These are phyloP conservation scores for Clavaria fumosa DNA, from an alignment of 768 basidiomycete genomes.

Conservation along the genomic window DNA sequence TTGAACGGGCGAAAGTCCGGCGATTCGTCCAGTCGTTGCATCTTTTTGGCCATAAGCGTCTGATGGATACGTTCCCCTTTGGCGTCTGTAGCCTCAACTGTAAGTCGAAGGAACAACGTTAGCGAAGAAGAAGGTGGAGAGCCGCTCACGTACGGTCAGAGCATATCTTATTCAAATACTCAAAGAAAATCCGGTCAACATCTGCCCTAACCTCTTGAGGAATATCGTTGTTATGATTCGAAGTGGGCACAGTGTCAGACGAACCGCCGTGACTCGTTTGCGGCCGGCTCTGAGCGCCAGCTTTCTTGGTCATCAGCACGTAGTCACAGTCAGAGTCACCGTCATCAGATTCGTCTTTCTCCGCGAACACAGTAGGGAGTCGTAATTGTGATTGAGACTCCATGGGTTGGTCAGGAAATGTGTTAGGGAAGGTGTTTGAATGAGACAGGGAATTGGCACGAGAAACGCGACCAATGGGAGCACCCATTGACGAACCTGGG, in stretches of 20 bases:
- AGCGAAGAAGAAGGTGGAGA: conserved; percentile 6
- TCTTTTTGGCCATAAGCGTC: conserved; percentile 97
- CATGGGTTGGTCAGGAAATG: no score
- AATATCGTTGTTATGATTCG: conserved; percentile 29
- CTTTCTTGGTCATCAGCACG: no score
- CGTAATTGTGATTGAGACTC: no score
- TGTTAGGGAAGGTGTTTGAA: no score
- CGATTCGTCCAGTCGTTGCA: conserved; percentile 93
- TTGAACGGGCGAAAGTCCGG: conserved; percentile 97
- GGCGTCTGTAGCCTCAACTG: conserved; percentile 83
- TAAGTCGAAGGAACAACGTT: conserved; percentile 5
- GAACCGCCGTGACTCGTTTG: background rate
- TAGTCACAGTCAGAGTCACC: no score
- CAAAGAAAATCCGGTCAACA: conserved; percentile 83
- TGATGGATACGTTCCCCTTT: conserved; percentile 98
- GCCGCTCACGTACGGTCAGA: conserved; percentile 59
- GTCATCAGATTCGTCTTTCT: no score
- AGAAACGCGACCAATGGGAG: no score
- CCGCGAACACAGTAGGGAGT: no score
- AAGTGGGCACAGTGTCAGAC: conserved; percentile 2
- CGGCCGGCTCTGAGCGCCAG: no score
- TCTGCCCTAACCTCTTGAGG: conserved; percentile 68
- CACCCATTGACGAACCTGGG: no score
- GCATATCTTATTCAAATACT: conserved; percentile 76
- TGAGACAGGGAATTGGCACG: no score